Base-by-base conservation (phyloP, 805 yeast genomes). In the Kluyveromyces siamensis region DNA sequence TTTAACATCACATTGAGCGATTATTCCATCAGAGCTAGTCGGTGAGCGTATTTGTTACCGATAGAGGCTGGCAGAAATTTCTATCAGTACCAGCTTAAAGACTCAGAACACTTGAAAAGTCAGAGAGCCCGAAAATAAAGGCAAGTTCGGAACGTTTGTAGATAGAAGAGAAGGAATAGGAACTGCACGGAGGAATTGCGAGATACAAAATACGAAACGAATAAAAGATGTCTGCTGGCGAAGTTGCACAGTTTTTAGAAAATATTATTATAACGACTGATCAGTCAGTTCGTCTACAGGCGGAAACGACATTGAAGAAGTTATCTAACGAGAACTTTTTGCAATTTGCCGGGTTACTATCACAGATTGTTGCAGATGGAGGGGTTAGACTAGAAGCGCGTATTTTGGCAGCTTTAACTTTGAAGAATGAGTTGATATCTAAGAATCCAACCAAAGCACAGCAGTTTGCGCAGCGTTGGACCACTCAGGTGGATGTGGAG, bases 351-450 rank as follows among this genome's bases (percentile, higher is more conserved):
- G 78, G 79, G 40, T 71, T 80, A 57, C 76, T 90, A 65, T 80
- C 87, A 37, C 79, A 79, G 53, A 85, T 84, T 21, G 73, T 93
- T 52, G 84, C 82, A 21, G 81, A 83, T 61, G 83, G 79, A 41
- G 62, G 70, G 8, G 78, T 77, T 48, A 79, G 77, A 58, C 70
- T 83, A 6, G 96, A 91, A 69, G 93, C 89, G 44, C 77, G 98
- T 61, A 87, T 89, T 75, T 77, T 93, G 63, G 96, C 99, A 3
- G 95, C 93, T 40, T 72, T 91, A 53, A 84, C 84, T 18, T 72
- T 88, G 61, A 91, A 91, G 72, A 91, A 91, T 70, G 87, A 87
- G 70, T 75, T 91, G 59, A 80, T 87, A 7, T 81, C 97, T 14
- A 91, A 90, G 63, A 95, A 87, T 61, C 56, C 73, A 4, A 67